Evolutionary conservation across 2,329 filamentous ascomycete species (phyloP).

Genomic region (Cladosporium austrohemisphaericum): DNA sequence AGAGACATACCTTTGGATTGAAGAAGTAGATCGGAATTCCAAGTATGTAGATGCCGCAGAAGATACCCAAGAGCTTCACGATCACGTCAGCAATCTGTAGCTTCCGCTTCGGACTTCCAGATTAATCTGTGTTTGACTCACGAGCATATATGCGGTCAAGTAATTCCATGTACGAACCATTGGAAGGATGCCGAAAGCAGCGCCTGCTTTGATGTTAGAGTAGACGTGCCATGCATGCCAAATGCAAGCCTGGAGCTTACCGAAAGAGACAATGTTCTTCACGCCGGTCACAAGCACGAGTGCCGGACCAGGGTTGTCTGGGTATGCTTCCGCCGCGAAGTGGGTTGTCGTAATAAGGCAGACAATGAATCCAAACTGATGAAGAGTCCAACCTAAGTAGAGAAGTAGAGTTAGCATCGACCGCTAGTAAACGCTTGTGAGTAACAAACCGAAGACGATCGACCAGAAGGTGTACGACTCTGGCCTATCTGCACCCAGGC

Average conservation of each 20-base stretch:
- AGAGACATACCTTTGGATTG: conserved; percentile 19
- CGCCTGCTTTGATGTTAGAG: conserved; percentile 8
- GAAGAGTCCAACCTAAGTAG: conserved; percentile 32
- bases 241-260: background rate
- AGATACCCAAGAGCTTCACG: conserved; percentile 20
- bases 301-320: conserved; percentile 31
- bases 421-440: background rate
- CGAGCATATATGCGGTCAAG: conserved; percentile 24
- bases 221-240: background rate
- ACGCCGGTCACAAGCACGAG: conserved; percentile 34
- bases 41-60: conserved; percentile 22
- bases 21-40: conserved; percentile 31
- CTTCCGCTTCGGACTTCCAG: conserved; percentile 1
- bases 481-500: conserved; percentile 27
- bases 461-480: conserved; percentile 23
- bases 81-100: conserved; percentile 5
- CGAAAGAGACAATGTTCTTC: conserved; percentile 37
- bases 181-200: conserved; percentile 31
- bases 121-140: background rate
- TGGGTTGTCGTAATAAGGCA: conserved; percentile 31
- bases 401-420: conserved; percentile 26
- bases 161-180: conserved; percentile 30
- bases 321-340: conserved; percentile 30
- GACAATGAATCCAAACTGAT: conserved; percentile 26
- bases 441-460: conserved; percentile 23